Conservation (phyloP, 768 basidiomycete genomes). For the Rhizopogon roseolus region DNA sequence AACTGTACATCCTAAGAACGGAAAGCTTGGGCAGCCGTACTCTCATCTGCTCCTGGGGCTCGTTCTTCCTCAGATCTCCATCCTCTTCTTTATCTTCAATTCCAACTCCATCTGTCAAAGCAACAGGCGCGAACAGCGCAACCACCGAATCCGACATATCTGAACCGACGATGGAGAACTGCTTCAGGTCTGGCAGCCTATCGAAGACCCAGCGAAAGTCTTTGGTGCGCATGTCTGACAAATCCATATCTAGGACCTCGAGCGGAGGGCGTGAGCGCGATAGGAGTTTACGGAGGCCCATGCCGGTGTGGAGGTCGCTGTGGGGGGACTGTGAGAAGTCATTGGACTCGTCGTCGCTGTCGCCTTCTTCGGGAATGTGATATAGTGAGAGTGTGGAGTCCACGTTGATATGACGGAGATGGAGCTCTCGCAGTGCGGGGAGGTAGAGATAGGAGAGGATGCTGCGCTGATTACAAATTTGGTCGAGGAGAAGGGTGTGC, state of each 20-base stretch:
- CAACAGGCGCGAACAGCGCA: slow-evolving; percentile 46
- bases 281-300: slow-evolving; percentile 69
- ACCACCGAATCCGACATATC: slow-evolving; percentile 79
- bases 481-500: slow-evolving; percentile 50
- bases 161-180: slow-evolving; percentile 72
- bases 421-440: slow-evolving; percentile 55
- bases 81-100: not conserved
- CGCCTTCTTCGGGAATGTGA: slow-evolving; percentile 47
- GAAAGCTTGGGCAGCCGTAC: slow-evolving; percentile 54
- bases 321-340: slow-evolving; percentile 76
- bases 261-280: slow-evolving; percentile 59
- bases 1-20: slow-evolving; percentile 51
- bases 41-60: slow-evolving; percentile 11
- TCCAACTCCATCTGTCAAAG: not conserved
- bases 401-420: slow-evolving; percentile 64
- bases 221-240: slow-evolving; percentile 79
- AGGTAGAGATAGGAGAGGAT: slow-evolving; percentile 61
- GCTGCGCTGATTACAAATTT: slow-evolving; percentile 58
- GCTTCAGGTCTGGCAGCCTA: slow-evolving; percentile 44
- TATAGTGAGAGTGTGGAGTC: slow-evolving; percentile 38
- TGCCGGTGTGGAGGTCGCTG: slow-evolving; percentile 75
- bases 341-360: slow-evolving; percentile 67
- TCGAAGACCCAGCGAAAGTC: slow-evolving; percentile 71
- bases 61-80: not conserved
- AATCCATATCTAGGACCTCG: slow-evolving; percentile 69